Base-by-base conservation (phyloP, 2,329 filamentous ascomycete genomes). In the Aspergillus sp. region DNA sequence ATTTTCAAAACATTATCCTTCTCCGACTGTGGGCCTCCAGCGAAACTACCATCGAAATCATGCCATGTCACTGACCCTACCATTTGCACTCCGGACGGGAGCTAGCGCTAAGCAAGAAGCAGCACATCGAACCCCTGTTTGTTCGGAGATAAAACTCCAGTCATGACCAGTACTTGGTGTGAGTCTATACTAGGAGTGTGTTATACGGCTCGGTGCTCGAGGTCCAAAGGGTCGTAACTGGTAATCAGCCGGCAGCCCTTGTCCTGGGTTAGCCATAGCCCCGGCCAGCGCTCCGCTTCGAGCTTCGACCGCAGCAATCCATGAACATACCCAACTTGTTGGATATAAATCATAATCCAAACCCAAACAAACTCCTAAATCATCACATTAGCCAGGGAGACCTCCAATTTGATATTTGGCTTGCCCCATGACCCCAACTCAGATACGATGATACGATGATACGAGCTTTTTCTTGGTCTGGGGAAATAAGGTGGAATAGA, bases 401-500 rank as follows among this genome's bases (percentile, higher is more conserved):
- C 20, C 30, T 37, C 30, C 17, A 50, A 20, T 17, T 13, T 13
- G 15, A 27, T 50, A 40, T 50, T 24, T 13, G 19, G 19, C 5
- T 22, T 17, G n/a, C 34, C 15, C 22, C 22, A 46, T 17, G 17
- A 11, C 20, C 4, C 19, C 34, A 24, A 41, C 24, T 39, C 11
- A 22, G 9, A 19, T 17, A 37, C 34, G 13, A 37, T 13, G 9
- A 24, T 24, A 24, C 7, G 5, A 24, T 24, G 24, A 11, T 30
- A 30, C 19, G n/a, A 24, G 33, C 48, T 27, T 13, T 24, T 15
- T 40, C 34, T 30, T 20, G 20, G 41, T 50, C 50, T 52, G 50
- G 50, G 50, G 50, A 52, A 52, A 51, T 30, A 51, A 39, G 40
- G 45, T 12, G 40, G 27, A 51, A 27, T 12, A 15, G 22, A 56